Base-by-base conservation (phyloP, 2,329 filamentous ascomycete genomes). In the Xylariaceae sp. region DNA sequence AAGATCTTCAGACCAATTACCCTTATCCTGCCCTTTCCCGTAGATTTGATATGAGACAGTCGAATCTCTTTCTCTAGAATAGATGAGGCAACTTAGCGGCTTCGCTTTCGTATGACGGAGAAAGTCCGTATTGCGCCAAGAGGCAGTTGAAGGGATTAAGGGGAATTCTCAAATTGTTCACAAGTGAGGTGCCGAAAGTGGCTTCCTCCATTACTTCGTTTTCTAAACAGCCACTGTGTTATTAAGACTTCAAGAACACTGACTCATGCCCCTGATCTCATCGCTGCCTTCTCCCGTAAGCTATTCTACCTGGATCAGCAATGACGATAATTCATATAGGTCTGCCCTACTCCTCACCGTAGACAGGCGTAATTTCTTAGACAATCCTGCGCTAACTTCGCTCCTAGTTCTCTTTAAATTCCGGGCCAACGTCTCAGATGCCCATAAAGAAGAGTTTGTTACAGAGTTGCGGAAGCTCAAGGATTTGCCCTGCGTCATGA, bases 401-500 rank as follows among this genome's bases (percentile, higher is more conserved):
- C 23, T 6, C 26, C 15, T 13, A 58, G 51, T 58, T 15, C 40
- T 58, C n/a, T 58, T 58, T 33, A 58, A 55, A 39, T 55, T 58
- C 26, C 30, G 30, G 2, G 39, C 32, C 5, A 47, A 51, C 13
- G 51, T 55, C 21, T 36, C 51, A 3, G 27, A 58, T 3, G 32
- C 27, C 0, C 75, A 80, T 53, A 76, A 75, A 44, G 64, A 73
- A 2, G 73, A 64, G 0, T 82, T 82, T 36, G 70, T 77, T 21
- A 59, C 56, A 0, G 75, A 82, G 52, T 69, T 82, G 5, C 80
- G 77, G 53, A 73, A 73, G 1, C 71, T 83, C n/a, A 80, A 78
- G 36, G 49, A 63, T 2, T 67, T 83, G 3, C 55, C 77, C 0
- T 80, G 75, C 33, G 79, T 83, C 18, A 73, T 79, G 42, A 63